Evolutionary conservation across 2,329 filamentous ascomycete genomes (phyloP), one percentile per base, ranked within the genome.

Genomic region (Penicillium sp.): DNA sequence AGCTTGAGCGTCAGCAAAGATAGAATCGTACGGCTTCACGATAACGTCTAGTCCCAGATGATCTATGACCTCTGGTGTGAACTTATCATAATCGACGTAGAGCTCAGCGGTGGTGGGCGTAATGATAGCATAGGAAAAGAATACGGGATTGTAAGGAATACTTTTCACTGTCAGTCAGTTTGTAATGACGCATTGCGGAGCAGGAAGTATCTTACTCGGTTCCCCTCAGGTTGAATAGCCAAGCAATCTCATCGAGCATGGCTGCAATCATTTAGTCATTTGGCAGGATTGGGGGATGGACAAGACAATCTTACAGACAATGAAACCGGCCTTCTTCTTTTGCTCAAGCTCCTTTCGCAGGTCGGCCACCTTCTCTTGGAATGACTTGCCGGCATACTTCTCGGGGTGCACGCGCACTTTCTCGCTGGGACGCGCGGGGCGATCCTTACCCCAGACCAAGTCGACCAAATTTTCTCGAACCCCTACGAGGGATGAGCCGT

Each of bases 131-230:
- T 97, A 99, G 14, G 93, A 94, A 76, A 97, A 97, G 79, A 99
- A 97, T 46, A 99, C 94, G 0, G 94, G 94, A 70, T 99, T 99
- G 78, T 94, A 99, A 0, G 91, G 90, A 61, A 99, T 97, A 70
- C 81, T 84, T 60, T 38, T 38, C 29, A 47, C 9, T 10, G 50
- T 57, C 27, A 58, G 58, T 53, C 27, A 10, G 19, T 18, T 26
- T 7, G 1, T 10, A 19, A 44, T 29, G 14, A 7, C 26, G 26
- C 11, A 39, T 41, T 47, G 51, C 27, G 38, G 48, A 9, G 34
- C 29, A 40, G 23, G 5, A 7, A 7, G n/a, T 13, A 38, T 27
- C 80, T 60, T 75, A 83, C 81, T 97, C 94, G 71, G 83, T 94
- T 64, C 94, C 94, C 63, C 94, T 86, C 45, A 99, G 78, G 74